Evolutionary conservation across 257 asterid genomes (phyloP).

Genomic region (Thymus quinquecostatus): DNA sequence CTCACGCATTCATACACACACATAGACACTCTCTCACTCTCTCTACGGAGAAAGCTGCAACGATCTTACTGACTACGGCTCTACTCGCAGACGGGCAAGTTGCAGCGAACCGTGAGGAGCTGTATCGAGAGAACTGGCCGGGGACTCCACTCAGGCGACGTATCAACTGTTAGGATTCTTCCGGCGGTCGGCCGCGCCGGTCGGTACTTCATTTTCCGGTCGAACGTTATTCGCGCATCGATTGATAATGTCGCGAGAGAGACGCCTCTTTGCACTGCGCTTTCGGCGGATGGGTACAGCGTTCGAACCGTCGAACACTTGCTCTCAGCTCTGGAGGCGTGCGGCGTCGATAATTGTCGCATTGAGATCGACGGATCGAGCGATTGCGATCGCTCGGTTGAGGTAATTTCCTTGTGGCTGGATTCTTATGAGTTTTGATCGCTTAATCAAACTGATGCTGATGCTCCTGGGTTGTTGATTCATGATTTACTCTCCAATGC

Average conservation of each 20-base stretch:
- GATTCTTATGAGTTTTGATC: background rate
- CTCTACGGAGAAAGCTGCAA: background rate
- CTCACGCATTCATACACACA: background rate
- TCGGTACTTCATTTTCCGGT: slow-evolving; percentile 61
- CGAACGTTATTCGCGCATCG: slow-evolving; percentile 68
- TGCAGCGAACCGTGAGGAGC: slow-evolving; percentile 72
- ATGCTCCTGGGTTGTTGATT: too few species aligned
- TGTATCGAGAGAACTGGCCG: slow-evolving; percentile 68
- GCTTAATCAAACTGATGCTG: background rate
- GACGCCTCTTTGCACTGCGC: slow-evolving; percentile 76
- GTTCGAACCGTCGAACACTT: slow-evolving; percentile 85
- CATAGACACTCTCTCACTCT: slow-evolving; percentile 16
- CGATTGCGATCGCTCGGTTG: slow-evolving; percentile 52
- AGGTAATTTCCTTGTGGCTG: slow-evolving; percentile 46
- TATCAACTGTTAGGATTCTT: slow-evolving; percentile 59
- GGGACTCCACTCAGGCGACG: slow-evolving; percentile 85
- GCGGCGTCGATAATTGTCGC: slow-evolving; percentile 83
- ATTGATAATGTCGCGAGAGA: slow-evolving; percentile 56
- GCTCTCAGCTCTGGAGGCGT: slow-evolving; percentile 91
- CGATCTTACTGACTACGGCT: slow-evolving; percentile 22
- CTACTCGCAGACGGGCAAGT: slow-evolving; percentile 70
- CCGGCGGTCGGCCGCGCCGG: slow-evolving; percentile 76
- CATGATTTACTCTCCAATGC: too few species aligned
- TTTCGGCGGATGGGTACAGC: slow-evolving; percentile 63
- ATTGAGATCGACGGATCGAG: slow-evolving; percentile 60